phyloP scores from a whole-genome alignment of 768 basidiomycete genomes.

The Phlegmacium glaucopus region DNA sequence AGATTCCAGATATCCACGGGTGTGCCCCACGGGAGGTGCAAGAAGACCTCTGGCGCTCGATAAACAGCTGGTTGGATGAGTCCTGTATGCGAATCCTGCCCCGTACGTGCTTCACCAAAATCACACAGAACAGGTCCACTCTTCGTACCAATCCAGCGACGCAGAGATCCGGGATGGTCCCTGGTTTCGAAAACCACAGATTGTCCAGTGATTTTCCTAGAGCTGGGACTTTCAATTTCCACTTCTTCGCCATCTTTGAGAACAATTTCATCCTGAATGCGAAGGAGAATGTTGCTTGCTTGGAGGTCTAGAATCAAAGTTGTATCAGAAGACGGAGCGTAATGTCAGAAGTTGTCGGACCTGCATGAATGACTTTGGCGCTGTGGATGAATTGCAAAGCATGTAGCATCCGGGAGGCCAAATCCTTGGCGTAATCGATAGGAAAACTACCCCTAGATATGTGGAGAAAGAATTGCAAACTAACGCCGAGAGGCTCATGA shows the following conservation, averaged over 20 bases:
- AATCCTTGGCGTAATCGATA: neutral
- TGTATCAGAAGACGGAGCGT: neutral
- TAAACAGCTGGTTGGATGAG: conserved; percentile 21
- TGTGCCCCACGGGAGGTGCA: conserved; percentile 21
- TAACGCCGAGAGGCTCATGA: conserved; percentile 7
- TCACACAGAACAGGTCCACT: conserved; percentile 15
- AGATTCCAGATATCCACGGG: conserved; percentile 30
- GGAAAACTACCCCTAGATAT: neutral
- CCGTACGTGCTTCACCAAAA: conserved; percentile 11
- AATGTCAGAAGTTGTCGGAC: conserved; percentile 2
- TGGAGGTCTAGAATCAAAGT: conserved; percentile 12
- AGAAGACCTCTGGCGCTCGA: conserved; percentile 27
- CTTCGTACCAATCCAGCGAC: conserved; percentile 21
- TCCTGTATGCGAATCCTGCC: conserved; percentile 5
- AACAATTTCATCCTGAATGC: conserved; percentile 8
- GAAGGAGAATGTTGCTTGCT: conserved; percentile 14
- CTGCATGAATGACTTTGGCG: conserved; percentile 15
- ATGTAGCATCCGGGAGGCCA: conserved; percentile 3
- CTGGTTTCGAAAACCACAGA: conserved; percentile 13
- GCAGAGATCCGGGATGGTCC: conserved; percentile 6
- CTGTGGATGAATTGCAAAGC: conserved; percentile 13
- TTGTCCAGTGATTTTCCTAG: conserved; percentile 12
- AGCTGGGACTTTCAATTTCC: conserved; percentile 10
- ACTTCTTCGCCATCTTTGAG: conserved; percentile 10
- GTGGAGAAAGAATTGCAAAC: conserved; percentile 2